Conservation (phyloP, 1,284 basidiomycete genomes). For the Melampsora abietis-canadensis region DNA sequence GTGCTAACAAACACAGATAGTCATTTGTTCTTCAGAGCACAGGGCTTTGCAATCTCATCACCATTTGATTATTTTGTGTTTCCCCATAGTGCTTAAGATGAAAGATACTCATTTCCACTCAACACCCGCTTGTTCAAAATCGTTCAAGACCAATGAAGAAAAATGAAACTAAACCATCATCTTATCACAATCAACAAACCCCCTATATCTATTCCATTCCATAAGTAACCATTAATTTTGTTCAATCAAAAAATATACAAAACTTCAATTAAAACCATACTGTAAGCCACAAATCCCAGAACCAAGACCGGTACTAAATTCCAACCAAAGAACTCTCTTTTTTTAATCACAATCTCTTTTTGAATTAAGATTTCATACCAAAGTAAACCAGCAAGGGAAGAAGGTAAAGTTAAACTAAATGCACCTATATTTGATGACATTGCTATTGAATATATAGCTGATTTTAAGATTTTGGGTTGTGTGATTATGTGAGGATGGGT, state of each 20-base stretch:
- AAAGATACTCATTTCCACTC: no score
- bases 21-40: no score
- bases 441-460: conserved; percentile 17
- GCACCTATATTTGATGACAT: conserved; percentile 39
- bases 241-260: conserved; percentile 26
- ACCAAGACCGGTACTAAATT: conserved; percentile 25
- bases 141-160: no score
- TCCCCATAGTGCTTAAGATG: no score
- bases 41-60: no score
- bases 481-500: background rate
- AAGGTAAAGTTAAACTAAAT: conserved; percentile 38
- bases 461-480: conserved; percentile 13
- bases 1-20: no score
- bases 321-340: conserved; percentile 20
- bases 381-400: conserved; percentile 29
- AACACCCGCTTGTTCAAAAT: no score
- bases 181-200: no score
- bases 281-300: conserved; percentile 17
- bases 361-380: conserved; percentile 29
- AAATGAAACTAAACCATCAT: no score
- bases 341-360: conserved; percentile 16
- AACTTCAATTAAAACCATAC: conserved; percentile 27
- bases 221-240: background rate
- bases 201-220: no score
- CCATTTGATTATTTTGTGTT: no score